Evolutionary conservation across 2,329 filamentous ascomycete genomes (phyloP).

Genomic region (Colletotrichum nymphaeae): DNA sequence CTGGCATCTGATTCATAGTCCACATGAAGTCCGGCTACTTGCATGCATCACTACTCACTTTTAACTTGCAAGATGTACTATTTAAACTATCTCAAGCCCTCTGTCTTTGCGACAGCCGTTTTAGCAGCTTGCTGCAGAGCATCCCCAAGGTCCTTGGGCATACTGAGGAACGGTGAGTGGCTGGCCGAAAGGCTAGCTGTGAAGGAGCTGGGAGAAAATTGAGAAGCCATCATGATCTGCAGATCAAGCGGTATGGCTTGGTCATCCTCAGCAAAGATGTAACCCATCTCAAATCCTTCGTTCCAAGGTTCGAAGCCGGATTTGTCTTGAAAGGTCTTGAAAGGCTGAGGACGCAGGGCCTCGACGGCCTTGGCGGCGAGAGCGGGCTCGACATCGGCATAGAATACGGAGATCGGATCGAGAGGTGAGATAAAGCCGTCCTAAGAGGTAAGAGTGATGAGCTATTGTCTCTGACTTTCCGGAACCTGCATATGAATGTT

Average conservation of each 20-base stretch:
- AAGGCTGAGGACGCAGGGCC: slow-evolving; percentile 7
- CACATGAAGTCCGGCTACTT: too few species aligned
- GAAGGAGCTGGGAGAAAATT: slow-evolving; percentile 39
- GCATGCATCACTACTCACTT: neutral
- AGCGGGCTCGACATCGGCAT: slow-evolving; percentile 38
- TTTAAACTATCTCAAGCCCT: neutral
- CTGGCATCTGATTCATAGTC: too few species aligned
- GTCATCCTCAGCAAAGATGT: slow-evolving; percentile 40
- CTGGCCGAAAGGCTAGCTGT: slow-evolving; percentile 6
- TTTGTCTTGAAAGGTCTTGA: slow-evolving; percentile 36
- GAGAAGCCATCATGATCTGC: slow-evolving; percentile 40
- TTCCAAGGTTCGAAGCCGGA: slow-evolving; percentile 42
- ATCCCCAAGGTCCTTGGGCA: slow-evolving; percentile 14
- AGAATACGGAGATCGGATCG: slow-evolving; percentile 34
- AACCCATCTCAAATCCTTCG: slow-evolving; percentile 40
- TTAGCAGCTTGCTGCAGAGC: slow-evolving; percentile 5
- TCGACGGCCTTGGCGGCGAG: slow-evolving; percentile 29
- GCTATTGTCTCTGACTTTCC: neutral
- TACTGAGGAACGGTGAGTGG: slow-evolving; percentile 26
- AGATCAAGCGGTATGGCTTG: slow-evolving; percentile 36
- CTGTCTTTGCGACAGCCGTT: slow-evolving; percentile 2
- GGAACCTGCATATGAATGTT: too few species aligned
- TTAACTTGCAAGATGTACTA: neutral
- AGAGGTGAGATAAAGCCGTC: slow-evolving; percentile 6
- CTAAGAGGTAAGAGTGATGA: slow-evolving; percentile 26